phyloP scores from a whole-genome alignment of 2,329 filamentous ascomycete species.

The Paecilomyces formosus region DNA sequence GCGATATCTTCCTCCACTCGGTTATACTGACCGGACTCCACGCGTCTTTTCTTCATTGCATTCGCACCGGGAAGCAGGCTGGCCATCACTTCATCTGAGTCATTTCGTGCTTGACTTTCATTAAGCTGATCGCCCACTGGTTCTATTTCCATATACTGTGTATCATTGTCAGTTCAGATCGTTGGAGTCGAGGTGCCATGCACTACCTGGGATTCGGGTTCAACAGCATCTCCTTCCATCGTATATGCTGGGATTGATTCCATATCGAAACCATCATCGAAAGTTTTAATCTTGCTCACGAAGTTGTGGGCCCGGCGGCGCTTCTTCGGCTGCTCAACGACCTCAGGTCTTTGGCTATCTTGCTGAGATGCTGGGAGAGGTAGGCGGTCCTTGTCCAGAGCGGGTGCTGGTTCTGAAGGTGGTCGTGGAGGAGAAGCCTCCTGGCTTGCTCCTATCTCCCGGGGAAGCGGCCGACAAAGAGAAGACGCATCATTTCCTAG shows the following conservation, averaged over 20 bases:
- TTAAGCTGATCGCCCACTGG: constrained; percentile 17
- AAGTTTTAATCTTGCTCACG: constrained; percentile 60
- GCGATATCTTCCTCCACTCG: constrained; percentile 23
- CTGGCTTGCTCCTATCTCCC: constrained; percentile 40
- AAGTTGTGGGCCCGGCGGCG: constrained; percentile 20
- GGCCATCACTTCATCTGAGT: constrained; percentile 56
- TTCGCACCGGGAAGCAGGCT: constrained; percentile 68
- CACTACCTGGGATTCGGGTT: constrained; percentile 9
- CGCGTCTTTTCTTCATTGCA: constrained; percentile 68
- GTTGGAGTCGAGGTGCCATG: not conserved
- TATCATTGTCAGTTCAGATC: constrained; percentile 1
- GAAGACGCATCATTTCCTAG: constrained; percentile 68
- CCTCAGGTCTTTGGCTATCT: constrained; percentile 12
- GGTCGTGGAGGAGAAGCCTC: constrained; percentile 18
- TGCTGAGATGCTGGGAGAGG: constrained; percentile 2
- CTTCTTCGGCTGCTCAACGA: constrained; percentile 12
- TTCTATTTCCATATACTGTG: constrained; percentile 14
- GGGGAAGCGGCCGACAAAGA: constrained; percentile 58
- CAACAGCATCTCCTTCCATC: constrained; percentile 16
- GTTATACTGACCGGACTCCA: constrained; percentile 49
- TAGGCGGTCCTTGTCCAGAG: constrained; percentile 1
- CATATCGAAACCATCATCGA: constrained; percentile 54
- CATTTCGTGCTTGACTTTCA: constrained; percentile 20
- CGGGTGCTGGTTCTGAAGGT: constrained; percentile 10
- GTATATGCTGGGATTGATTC: constrained; percentile 30